phyloP scores from a whole-genome alignment of 768 basidiomycete species.

The Russula ochroleuca region DNA sequence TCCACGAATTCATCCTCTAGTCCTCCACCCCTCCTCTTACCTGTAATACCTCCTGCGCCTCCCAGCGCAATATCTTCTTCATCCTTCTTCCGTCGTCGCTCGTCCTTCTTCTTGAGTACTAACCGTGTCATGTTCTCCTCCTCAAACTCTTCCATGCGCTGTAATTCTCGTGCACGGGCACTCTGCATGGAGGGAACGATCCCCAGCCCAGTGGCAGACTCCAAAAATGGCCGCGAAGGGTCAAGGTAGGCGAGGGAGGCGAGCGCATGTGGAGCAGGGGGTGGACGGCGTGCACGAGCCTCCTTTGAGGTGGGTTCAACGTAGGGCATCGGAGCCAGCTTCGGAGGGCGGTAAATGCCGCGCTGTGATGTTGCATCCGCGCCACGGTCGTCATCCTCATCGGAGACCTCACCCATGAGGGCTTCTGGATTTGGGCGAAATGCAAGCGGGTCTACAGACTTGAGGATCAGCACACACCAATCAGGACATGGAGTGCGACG shows the following conservation, averaged over 20 bases:
- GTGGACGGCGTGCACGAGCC: slow-evolving; percentile 45
- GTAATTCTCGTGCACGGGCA: slow-evolving; percentile 72
- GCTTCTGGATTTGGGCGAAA: slow-evolving; percentile 89
- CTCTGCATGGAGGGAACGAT: slow-evolving; percentile 54
- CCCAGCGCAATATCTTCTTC: slow-evolving; percentile 89
- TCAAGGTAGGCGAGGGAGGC: slow-evolving; percentile 47
- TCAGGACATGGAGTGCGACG: neutral
- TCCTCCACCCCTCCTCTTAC: slow-evolving; percentile 61
- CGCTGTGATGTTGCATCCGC: slow-evolving; percentile 34
- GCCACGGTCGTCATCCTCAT: slow-evolving; percentile 36
- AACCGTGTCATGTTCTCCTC: slow-evolving; percentile 92
- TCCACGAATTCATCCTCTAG: slow-evolving; percentile 85
- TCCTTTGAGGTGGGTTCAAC: slow-evolving; percentile 51
- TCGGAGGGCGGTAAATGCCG: slow-evolving; percentile 78
- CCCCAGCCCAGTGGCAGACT: slow-evolving; percentile 71
- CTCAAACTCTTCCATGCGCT: slow-evolving; percentile 82
- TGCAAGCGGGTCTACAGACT: slow-evolving; percentile 69
- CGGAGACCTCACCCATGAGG: slow-evolving; percentile 45
- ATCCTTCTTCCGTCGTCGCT: slow-evolving; percentile 63
- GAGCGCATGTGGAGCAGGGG: slow-evolving; percentile 62
- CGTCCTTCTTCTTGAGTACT: slow-evolving; percentile 86
- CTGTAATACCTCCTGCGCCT: slow-evolving; percentile 46
- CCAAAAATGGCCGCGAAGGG: slow-evolving; percentile 59
- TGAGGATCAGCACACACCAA: slow-evolving; percentile 11
- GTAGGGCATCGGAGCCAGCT: slow-evolving; percentile 87